A percentile compares a stretch with the other conserved stretches of the same genome.
phyloP scores from a whole-genome alignment of 1,139 yeast genomes.

The Yamadazyma conglobata region DNA sequence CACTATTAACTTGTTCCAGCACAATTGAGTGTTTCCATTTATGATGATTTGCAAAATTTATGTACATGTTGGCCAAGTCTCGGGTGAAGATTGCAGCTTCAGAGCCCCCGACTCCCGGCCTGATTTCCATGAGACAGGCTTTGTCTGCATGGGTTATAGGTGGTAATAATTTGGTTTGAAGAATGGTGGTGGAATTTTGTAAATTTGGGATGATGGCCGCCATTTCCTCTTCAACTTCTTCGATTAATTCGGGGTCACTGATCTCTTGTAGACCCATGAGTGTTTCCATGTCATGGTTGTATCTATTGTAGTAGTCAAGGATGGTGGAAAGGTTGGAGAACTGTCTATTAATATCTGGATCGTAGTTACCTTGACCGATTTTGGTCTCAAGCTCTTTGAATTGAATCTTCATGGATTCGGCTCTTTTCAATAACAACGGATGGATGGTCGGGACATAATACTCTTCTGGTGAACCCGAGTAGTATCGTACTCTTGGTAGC shows the following conservation, averaged over 20 bases:
- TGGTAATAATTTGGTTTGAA: constrained; percentile 66
- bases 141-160: constrained; percentile 73
- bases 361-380: constrained; percentile 49
- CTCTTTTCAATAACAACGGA: constrained; percentile 63
- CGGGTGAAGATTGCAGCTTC: constrained; percentile 87
- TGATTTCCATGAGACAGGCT: constrained; percentile 75
- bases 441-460: constrained; percentile 34
- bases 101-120: constrained; percentile 97
- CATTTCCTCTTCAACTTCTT: constrained; percentile 27
- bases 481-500: constrained; percentile 7
- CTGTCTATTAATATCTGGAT: constrained; percentile 52
- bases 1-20: constrained; percentile 61
- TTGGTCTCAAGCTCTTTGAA: constrained; percentile 44
- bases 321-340: constrained; percentile 55
- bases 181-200: constrained; percentile 32
- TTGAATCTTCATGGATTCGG: constrained; percentile 51
- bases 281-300: constrained; percentile 34
- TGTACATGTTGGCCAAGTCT: constrained; percentile 80
- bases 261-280: constrained; percentile 36
- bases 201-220: constrained; percentile 35
- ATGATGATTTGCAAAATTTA: constrained; percentile 59
- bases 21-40: constrained; percentile 67
- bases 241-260: constrained; percentile 22
- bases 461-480: constrained; percentile 1
- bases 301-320: constrained; percentile 50